Conservation (phyloP, 495 filamentous ascomycete species). For the Terfezia claveryi region DNA sequence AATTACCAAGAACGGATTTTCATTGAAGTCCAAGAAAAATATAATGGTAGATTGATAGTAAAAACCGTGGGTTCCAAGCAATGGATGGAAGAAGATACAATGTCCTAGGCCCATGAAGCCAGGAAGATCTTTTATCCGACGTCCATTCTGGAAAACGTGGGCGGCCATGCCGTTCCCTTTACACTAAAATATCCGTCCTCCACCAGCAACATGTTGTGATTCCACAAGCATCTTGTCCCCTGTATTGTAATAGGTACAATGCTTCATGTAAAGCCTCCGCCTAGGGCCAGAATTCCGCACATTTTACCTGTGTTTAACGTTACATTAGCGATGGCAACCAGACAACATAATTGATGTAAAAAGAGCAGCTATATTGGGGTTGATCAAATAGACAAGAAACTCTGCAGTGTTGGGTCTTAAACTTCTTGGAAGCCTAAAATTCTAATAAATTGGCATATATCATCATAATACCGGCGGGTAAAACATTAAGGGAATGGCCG, state of each 20-base stretch:
- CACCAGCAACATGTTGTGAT: conserved; percentile 56
- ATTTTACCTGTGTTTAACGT: conserved; percentile 26
- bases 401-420: conserved; percentile 7
- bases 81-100: conserved; percentile 8
- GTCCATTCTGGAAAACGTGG: conserved; percentile 65
- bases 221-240: conserved; percentile 83
- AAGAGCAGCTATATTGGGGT: neutral
- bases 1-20: conserved; percentile 3
- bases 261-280: conserved; percentile 74
- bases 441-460: too few species aligned
- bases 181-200: conserved; percentile 68
- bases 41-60: neutral
- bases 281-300: conserved; percentile 68
- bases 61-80: neutral
- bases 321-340: neutral
- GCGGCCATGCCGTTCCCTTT: conserved; percentile 86
- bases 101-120: conserved; percentile 82
- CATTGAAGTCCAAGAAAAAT: conserved; percentile 1
- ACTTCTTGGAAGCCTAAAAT: conserved; percentile 24
- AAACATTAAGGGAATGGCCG: neutral
- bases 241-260: conserved; percentile 65
- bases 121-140: conserved; percentile 52
- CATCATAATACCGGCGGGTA: conserved; percentile 8
- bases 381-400: neutral
- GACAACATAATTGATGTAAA: neutral